phyloP scores from a whole-genome alignment of 2,329 filamentous ascomycete species.

The Diaporthe humulicola region DNA sequence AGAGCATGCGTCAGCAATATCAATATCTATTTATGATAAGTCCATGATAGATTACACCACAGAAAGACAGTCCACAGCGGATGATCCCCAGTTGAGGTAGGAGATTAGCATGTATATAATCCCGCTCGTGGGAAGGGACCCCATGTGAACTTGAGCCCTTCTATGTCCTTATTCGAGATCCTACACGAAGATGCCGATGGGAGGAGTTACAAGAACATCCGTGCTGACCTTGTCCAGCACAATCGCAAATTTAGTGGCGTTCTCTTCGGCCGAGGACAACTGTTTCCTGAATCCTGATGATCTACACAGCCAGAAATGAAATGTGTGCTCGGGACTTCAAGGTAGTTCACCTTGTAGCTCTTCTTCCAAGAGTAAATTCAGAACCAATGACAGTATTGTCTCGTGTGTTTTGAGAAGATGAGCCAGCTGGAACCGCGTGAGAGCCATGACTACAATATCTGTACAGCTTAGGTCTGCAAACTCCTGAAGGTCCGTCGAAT shows the following conservation, averaged over 20 bases:
- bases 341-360: neutral
- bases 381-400: neutral
- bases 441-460: no score
- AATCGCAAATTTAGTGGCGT: neutral
- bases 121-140: no score
- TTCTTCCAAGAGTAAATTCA: neutral
- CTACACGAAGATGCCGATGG: neutral
- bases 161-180: neutral
- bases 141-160: neutral
- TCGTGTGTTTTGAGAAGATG: no score
- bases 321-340: neutral
- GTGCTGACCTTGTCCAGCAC: neutral
- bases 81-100: no score
- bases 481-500: neutral
- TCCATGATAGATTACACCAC: no score
- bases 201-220: no score
- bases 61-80: no score
- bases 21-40: no score
- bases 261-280: neutral
- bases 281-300: neutral
- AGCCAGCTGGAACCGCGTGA: no score
- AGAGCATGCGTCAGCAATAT: no score
- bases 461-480: neutral
- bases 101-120: no score
- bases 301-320: neutral